These are phyloP conservation scores for Talaromyces sp. DNA, from an alignment of 2,329 filamentous ascomycete genomes.

Conservation along the genomic window DNA sequence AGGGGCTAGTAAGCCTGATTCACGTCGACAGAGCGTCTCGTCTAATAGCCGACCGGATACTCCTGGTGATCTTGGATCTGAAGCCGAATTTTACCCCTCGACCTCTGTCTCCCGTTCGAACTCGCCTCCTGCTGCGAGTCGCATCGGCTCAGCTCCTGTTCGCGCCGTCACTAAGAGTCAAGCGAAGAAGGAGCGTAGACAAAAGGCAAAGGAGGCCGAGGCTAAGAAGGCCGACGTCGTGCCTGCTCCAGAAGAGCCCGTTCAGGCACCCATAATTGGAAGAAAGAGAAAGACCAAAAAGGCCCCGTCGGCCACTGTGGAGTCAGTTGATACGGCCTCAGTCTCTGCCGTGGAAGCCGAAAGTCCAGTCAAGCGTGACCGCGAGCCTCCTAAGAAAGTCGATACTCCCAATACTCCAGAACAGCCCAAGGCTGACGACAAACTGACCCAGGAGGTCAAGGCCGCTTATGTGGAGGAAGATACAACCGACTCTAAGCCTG, in stretches of 20 bases:
- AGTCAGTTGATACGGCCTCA: slow-evolving; percentile 18
- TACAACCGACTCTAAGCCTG: background rate
- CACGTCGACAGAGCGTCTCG: slow-evolving; percentile 49
- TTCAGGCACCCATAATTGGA: slow-evolving; percentile 64
- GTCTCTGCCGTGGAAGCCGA: slow-evolving; percentile 9
- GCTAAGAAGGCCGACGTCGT: slow-evolving; percentile 46
- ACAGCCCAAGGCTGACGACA: slow-evolving; percentile 11
- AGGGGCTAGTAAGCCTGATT: slow-evolving; percentile 34
- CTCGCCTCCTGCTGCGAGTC: slow-evolving; percentile 56
- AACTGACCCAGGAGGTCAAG: slow-evolving; percentile 27
- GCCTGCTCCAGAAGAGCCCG: slow-evolving; percentile 51
- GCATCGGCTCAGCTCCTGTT: slow-evolving; percentile 62
- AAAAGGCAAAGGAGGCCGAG: slow-evolving; percentile 52
- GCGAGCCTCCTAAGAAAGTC: slow-evolving; percentile 22
- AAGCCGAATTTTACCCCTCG: slow-evolving; percentile 61
- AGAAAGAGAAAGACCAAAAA: slow-evolving; percentile 64
- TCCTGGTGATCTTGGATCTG: slow-evolving; percentile 61
- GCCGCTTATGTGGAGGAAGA: slow-evolving; percentile 10
- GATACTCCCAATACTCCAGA: slow-evolving; percentile 7
- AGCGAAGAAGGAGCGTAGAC: slow-evolving; percentile 60
- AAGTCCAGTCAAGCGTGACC: slow-evolving; percentile 19
- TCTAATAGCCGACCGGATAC: slow-evolving; percentile 63
- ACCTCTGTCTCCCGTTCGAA: slow-evolving; percentile 62
- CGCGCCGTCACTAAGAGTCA: slow-evolving; percentile 64
- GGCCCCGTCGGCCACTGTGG: slow-evolving; percentile 33